Percentiles rank a stretch among this genome's conserved stretches.
Conservation (phyloP, 164 flowering plant genomes). For the Euptelea pleiosperma region DNA sequence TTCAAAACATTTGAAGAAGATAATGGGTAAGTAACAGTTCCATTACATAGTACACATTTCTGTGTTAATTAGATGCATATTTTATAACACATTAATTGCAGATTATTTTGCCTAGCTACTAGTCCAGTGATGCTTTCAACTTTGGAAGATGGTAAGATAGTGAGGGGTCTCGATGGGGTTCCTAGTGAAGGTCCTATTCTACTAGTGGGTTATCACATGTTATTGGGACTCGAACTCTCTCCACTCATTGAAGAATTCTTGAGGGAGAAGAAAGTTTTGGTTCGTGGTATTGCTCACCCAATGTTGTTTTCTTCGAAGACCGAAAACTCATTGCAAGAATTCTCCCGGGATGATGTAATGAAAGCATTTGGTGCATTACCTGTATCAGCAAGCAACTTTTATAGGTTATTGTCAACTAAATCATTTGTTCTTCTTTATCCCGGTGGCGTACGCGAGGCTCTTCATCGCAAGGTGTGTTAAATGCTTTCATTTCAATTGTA, state of each 20-base stretch:
- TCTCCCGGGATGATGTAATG: conserved; percentile 36
- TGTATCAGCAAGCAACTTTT: conserved; percentile 64
- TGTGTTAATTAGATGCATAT: neutral
- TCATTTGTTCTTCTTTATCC: conserved; percentile 89
- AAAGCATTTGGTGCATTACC: conserved; percentile 78
- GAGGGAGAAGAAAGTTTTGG: conserved; percentile 59
- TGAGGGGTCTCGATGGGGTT: conserved; percentile 79
- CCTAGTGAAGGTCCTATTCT: conserved; percentile 90
- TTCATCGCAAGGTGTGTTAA: conserved; percentile 70
- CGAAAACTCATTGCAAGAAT: conserved; percentile 30
- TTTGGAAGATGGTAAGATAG: conserved; percentile 72
- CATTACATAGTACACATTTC: neutral
- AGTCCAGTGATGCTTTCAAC: conserved; percentile 79
- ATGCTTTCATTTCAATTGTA: neutral
- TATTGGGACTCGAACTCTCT: conserved; percentile 71
- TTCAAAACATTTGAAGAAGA: conserved; percentile 30
- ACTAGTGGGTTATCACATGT: conserved; percentile 89
- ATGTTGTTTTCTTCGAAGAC: conserved; percentile 28
- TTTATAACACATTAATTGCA: conserved; percentile 28
- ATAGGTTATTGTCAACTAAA: conserved; percentile 56
- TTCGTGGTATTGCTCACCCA: conserved; percentile 85
- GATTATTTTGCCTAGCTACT: conserved; percentile 38
- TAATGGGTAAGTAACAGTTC: conserved; percentile 41
- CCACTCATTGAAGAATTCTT: conserved; percentile 60
- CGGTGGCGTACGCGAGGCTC: conserved; percentile 97